Percentiles rank a stretch among this genome's conserved stretches.
phyloP scores from a whole-genome alignment of 805 yeast species.

The Candida ovalis region DNA sequence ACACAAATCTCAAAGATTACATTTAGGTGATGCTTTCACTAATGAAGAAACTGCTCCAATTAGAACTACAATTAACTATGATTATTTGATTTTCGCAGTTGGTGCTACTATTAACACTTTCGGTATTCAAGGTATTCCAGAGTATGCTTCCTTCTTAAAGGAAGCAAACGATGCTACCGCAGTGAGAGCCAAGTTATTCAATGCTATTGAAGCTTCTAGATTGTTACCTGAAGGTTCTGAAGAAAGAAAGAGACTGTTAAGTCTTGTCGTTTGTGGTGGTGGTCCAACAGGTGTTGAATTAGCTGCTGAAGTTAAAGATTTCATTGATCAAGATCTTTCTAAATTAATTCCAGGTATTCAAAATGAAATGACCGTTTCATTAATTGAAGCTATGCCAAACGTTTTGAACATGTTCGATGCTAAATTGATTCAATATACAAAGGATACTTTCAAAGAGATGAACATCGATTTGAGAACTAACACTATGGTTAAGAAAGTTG shows the following conservation, averaged over 20 bases:
- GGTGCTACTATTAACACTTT: constrained; percentile 94
- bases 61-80: constrained; percentile 53
- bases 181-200: constrained; percentile 77
- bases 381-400: constrained; percentile 87
- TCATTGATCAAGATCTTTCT: constrained; percentile 82
- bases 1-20: constrained; percentile 48
- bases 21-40: constrained; percentile 47
- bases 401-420: constrained; percentile 72
- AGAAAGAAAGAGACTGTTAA: constrained; percentile 78
- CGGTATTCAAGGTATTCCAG: constrained; percentile 90
- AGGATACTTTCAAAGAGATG: constrained; percentile 61
- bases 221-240: constrained; percentile 63
- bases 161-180: constrained; percentile 84
- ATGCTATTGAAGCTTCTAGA: constrained; percentile 82
- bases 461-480: constrained; percentile 73
- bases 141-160: constrained; percentile 81
- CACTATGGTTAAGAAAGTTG: constrained; percentile 85
- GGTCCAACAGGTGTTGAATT: constrained; percentile 98
- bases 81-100: constrained; percentile 83
- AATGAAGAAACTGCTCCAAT: constrained; percentile 39
- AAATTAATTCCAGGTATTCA: constrained; percentile 87
- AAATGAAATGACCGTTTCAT: constrained; percentile 72
- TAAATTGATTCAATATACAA: constrained; percentile 70
- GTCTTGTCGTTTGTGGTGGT: constrained; percentile 92
- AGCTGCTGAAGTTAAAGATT: constrained; percentile 93